Base-by-base conservation (phyloP, 108 stramenopile species). In the Nitzschia palea region DNA sequence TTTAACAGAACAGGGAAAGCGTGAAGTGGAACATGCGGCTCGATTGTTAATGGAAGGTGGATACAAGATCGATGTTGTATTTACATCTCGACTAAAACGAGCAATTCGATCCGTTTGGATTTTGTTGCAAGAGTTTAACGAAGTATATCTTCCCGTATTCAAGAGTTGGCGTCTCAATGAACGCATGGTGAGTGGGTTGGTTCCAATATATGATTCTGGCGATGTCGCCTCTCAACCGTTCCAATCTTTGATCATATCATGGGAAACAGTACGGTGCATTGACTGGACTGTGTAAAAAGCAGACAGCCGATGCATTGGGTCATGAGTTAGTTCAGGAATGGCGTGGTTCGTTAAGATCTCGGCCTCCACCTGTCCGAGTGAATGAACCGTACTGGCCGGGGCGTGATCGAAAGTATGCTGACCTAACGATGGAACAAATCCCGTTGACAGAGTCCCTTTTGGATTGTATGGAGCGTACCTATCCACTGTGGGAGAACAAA, bases 111-210 rank as follows among this genome's bases (percentile, higher is more conserved):
- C 89, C 0, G 60, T 76, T 1, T 96, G 96, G 95, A 84, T 95
- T 48, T 61, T 98, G 1, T 53, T 97, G 34, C 82, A 84, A 37
- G 96, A 95, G 67, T 57, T 97, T 53, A 86, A 90, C 57, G 77
- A 87, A 79, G 89, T 96, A 3, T 89, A 97, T 80, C 67, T 93
- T 20, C 98, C 98, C 6, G 91, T 95, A 2, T 89, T 90, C 62
- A 92, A 94, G 69, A 79, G 80, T 44, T 98, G 96, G 96, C 86
- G 96, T 29, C 76, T 98, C 31, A 97, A 98, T 68, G 97, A 97
- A 65, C 77, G 97, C 17, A 76, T 71, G 70, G 59, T 60, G 43
- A 8, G 40, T 28, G 23, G 29, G 8, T 14, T 40, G n/a, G n/a
- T n/a, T n/a, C n/a, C n/a, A n/a, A n/a, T n/a, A n/a, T n/a, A n/a